A percentile compares a stretch with the other conserved stretches of the same genome.
Evolutionary conservation across 2,329 filamentous ascomycete genomes (phyloP).

Genomic region (Trichoderma sp.): DNA sequence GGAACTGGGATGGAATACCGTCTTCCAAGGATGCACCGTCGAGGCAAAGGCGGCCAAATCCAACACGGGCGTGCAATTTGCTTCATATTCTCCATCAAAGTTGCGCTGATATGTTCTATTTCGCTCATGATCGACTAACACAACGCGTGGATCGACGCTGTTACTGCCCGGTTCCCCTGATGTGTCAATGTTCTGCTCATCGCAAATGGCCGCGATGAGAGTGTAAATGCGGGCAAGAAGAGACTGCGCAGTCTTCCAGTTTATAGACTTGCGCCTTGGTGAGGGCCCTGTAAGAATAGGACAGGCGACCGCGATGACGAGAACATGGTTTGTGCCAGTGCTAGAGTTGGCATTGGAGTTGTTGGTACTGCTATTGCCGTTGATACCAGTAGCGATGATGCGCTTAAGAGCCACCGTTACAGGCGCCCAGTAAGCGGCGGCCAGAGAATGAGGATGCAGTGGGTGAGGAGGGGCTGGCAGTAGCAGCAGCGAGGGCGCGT

Average conservation of each 20-base stretch:
- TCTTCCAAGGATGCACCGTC: slow-evolving; percentile 58
- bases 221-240: slow-evolving; percentile 76
- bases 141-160: slow-evolving; percentile 71
- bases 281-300: slow-evolving; percentile 56
- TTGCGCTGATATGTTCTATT: slow-evolving; percentile 33
- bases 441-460: slow-evolving; percentile 48
- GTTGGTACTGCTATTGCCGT: slow-evolving; percentile 17
- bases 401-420: slow-evolving; percentile 53
- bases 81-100: slow-evolving; percentile 37
- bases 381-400: slow-evolving; percentile 41
- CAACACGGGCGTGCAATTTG: slow-evolving; percentile 46
- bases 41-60: slow-evolving; percentile 52
- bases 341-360: slow-evolving; percentile 22
- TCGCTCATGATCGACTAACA: slow-evolving; percentile 65
- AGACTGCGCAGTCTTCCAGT: slow-evolving; percentile 69
- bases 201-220: slow-evolving; percentile 70
- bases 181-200: slow-evolving; percentile 57
- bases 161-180: slow-evolving; percentile 43
- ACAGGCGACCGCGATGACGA: slow-evolving; percentile 59
- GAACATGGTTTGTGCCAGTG: slow-evolving; percentile 32
- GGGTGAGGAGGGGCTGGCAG: slow-evolving; percentile 62
- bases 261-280: slow-evolving; percentile 41
- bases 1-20: slow-evolving; percentile 63
- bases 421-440: slow-evolving; percentile 58
- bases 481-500: slow-evolving; percentile 54